phyloP scores from a whole-genome alignment of 257 asterid species.

The Echium plantagineum region DNA sequence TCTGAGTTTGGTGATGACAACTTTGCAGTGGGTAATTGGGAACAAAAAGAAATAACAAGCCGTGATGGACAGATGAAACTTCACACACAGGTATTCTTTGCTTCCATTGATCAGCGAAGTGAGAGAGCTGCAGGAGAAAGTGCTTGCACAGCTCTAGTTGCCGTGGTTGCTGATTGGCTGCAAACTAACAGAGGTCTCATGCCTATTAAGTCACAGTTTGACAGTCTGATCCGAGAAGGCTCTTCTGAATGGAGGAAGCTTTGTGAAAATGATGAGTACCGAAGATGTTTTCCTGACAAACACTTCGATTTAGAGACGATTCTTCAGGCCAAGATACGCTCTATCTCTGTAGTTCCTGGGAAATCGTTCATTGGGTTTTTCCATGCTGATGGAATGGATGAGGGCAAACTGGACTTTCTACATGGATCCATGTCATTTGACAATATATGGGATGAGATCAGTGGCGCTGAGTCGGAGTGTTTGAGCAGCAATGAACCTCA shows the following conservation, averaged over 20 bases:
- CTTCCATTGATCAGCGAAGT: constrained; percentile 91
- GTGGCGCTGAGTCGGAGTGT: constrained; percentile 20
- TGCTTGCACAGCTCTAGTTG: constrained; percentile 93
- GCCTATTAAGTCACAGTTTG: constrained; percentile 89
- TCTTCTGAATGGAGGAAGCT: constrained; percentile 93
- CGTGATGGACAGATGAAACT: constrained; percentile 76
- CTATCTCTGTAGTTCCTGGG: constrained; percentile 46
- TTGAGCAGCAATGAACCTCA: constrained; percentile 26
- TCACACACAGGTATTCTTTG: constrained; percentile 67
- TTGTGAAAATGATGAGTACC: constrained; percentile 51
- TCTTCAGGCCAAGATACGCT: constrained; percentile 56
- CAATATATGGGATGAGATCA: constrained; percentile 85
- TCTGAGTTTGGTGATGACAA: constrained; percentile 91
- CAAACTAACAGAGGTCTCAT: constrained; percentile 49
- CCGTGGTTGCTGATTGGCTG: constrained; percentile 90
- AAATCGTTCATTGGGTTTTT: constrained; percentile 87
- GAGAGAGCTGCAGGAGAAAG: constrained; percentile 93
- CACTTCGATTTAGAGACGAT: constrained; percentile 94
- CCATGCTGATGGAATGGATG: constrained; percentile 63
- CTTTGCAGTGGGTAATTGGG: constrained; percentile 89
- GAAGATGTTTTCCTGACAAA: constrained; percentile 67
- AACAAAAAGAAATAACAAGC: constrained; percentile 65
- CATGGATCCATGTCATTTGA: constrained; percentile 96
- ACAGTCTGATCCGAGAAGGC: constrained; percentile 74
- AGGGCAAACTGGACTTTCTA: constrained; percentile 61